Conservation (phyloP, 2,329 filamentous ascomycete genomes). For the Reticulascus tulasneorum region DNA sequence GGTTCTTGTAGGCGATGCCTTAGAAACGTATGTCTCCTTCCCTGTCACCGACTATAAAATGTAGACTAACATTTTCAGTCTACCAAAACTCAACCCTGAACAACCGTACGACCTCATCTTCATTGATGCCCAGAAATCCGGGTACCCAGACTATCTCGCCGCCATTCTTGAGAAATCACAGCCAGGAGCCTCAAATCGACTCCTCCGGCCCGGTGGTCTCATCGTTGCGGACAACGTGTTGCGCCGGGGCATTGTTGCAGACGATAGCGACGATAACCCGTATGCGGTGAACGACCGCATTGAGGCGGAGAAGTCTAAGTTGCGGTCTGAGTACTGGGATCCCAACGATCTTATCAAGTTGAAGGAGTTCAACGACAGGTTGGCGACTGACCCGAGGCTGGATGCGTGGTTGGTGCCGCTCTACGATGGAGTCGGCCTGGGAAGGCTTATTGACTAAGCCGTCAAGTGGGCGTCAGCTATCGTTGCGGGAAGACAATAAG, state of each 20-base stretch:
- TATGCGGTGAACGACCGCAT: slow-evolving; percentile 9
- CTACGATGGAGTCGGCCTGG: slow-evolving; percentile 38
- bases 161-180: slow-evolving; percentile 40
- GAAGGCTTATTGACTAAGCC: slow-evolving; percentile 31
- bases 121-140: slow-evolving; percentile 50
- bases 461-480: too few relatives aligned
- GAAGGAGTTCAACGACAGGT: slow-evolving; percentile 16
- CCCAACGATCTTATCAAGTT: slow-evolving; percentile 15
- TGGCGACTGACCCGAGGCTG: slow-evolving; percentile 25
- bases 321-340: slow-evolving; percentile 15
- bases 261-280: slow-evolving; percentile 17
- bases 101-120: slow-evolving; percentile 51
- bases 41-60: background rate
- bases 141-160: slow-evolving; percentile 45
- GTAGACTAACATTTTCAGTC: slow-evolving; percentile 17
- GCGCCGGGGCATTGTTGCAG: slow-evolving; percentile 42
- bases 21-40: slow-evolving; percentile 36
- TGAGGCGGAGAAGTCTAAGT: slow-evolving; percentile 6
- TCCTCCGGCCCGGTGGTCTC: slow-evolving; percentile 45
- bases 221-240: slow-evolving; percentile 54
- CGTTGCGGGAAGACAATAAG: too few relatives aligned
- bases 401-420: slow-evolving; percentile 37
- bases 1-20: slow-evolving; percentile 42
- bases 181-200: slow-evolving; percentile 29
- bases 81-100: slow-evolving; percentile 26